These are phyloP conservation scores for Euphorbia schlechtendalii DNA, from an alignment of 441 rosid genomes.

Conservation along the genomic window DNA sequence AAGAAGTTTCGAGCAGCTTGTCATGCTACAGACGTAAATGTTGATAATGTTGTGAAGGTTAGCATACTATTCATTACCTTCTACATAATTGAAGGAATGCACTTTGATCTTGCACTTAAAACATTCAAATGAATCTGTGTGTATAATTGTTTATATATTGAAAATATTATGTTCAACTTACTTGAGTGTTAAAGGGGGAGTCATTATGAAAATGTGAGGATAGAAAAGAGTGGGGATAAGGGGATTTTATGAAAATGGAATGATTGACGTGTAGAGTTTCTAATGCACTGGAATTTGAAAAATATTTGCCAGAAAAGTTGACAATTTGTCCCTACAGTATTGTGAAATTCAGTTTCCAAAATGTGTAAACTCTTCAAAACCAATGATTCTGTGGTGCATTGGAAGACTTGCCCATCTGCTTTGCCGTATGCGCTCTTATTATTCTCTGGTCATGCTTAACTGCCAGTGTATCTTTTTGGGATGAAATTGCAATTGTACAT, in stretches of 20 bases:
- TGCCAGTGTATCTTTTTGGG: background rate
- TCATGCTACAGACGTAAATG: slow-evolving; percentile 68
- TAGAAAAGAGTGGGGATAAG: too few species aligned
- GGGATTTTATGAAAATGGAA: too few species aligned
- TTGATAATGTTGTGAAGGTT: slow-evolving; percentile 83
- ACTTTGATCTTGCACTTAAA: too few species aligned
- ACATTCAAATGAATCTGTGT: too few species aligned
- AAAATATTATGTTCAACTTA: too few species aligned
- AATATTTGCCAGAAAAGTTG: background rate
- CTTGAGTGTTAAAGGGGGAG: too few species aligned
- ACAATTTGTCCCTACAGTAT: background rate
- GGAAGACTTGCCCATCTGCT: background rate
- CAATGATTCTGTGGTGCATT: background rate
- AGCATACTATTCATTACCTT: slow-evolving; percentile 5
- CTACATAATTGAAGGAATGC: too few species aligned
- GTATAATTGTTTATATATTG: too few species aligned
- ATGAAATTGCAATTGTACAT: slow-evolving; percentile 3
- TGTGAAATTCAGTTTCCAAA: background rate
- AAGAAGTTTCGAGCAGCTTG: slow-evolving; percentile 92
- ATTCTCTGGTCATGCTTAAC: too few species aligned
- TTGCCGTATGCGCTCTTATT: background rate
- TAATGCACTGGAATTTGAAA: background rate
- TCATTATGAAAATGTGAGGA: too few species aligned
- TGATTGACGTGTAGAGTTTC: background rate
- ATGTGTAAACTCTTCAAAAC: background rate